Conservation (phyloP, 75 land plant genomes). For the Ceratopteris richardii region DNA sequence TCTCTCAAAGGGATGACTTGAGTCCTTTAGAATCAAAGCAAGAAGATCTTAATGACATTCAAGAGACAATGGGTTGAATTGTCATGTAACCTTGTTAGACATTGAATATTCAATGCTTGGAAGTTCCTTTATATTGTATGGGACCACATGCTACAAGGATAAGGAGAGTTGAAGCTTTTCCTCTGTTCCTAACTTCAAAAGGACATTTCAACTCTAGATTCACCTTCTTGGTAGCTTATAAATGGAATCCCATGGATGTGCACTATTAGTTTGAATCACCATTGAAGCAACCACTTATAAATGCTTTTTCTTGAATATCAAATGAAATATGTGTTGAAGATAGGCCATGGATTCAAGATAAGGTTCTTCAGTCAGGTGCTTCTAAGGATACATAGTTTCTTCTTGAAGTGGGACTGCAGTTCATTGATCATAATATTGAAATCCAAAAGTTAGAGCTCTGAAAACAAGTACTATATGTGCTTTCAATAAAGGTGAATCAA, state of each 20-base stretch:
- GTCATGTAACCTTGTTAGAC: neutral
- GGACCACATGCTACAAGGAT: constrained; percentile 34
- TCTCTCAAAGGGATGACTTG: too few species aligned
- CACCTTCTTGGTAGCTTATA: constrained; percentile 30
- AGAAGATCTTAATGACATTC: too few species aligned
- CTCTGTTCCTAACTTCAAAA: constrained; percentile 17
- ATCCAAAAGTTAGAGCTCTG: constrained; percentile 24
- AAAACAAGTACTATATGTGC: constrained; percentile 38
- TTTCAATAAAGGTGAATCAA: constrained; percentile 68
- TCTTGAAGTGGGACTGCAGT: constrained; percentile 50
- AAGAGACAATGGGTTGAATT: too few species aligned
- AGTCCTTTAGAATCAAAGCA: too few species aligned
- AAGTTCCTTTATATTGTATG: constrained; percentile 43
- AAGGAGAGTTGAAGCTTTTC: constrained; percentile 8
- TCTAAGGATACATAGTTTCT: constrained; percentile 28
- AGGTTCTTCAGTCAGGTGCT: neutral
- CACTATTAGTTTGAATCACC: constrained; percentile 20
- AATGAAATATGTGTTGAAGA: neutral
- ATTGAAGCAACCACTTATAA: neutral
- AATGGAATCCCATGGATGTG: constrained; percentile 31
- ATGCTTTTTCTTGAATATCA: neutral
- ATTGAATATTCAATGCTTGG: neutral
- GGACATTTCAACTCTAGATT: constrained; percentile 28
- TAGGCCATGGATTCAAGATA: neutral
- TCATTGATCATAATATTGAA: constrained; percentile 23